Evolutionary conservation across 495 filamentous ascomycete genomes (phyloP).

Genomic region (Penicillium manginii): DNA sequence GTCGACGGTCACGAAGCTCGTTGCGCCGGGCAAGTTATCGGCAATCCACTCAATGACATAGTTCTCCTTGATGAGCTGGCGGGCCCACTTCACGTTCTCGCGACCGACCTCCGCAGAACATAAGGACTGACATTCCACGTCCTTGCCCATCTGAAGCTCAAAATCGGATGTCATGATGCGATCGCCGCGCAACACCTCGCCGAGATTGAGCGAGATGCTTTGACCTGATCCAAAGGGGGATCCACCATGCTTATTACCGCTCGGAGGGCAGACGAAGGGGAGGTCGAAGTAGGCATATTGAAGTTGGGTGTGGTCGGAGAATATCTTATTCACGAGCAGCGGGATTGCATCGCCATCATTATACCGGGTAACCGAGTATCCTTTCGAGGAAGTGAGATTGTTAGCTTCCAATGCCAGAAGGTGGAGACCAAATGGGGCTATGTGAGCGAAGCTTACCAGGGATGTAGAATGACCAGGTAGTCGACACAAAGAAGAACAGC

Average conservation of each 20-base stretch:
- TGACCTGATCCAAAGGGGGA: conserved; percentile 78
- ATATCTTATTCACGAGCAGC: conserved; percentile 93
- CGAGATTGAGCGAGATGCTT: conserved; percentile 85
- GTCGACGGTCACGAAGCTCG: conserved; percentile 90
- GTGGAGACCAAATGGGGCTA: neutral
- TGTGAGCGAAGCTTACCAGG: conserved; percentile 60
- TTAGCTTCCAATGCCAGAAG: neutral
- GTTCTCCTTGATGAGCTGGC: conserved; percentile 75
- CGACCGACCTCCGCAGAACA: conserved; percentile 70
- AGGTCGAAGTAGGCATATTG: conserved; percentile 95
- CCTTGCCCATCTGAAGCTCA: conserved; percentile 78
- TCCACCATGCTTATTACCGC: conserved; percentile 67
- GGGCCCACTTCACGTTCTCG: conserved; percentile 69
- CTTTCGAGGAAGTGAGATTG: conserved; percentile 34
- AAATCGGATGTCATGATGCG: conserved; percentile 90
- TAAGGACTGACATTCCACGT: conserved; percentile 75
- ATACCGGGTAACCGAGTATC: conserved; percentile 81
- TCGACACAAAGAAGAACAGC: conserved; percentile 46
- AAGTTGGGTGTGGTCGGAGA: conserved; percentile 88
- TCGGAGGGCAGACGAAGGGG: conserved; percentile 87
- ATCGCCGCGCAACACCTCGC: conserved; percentile 89
- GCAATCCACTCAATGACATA: conserved; percentile 97
- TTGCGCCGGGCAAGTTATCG: conserved; percentile 91
- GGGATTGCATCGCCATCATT: conserved; percentile 79
- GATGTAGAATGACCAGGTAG: conserved; percentile 71